These are phyloP conservation scores for Trichoderma asperellum DNA, from an alignment of 2,329 filamentous ascomycete genomes.

Conservation along the genomic window DNA sequence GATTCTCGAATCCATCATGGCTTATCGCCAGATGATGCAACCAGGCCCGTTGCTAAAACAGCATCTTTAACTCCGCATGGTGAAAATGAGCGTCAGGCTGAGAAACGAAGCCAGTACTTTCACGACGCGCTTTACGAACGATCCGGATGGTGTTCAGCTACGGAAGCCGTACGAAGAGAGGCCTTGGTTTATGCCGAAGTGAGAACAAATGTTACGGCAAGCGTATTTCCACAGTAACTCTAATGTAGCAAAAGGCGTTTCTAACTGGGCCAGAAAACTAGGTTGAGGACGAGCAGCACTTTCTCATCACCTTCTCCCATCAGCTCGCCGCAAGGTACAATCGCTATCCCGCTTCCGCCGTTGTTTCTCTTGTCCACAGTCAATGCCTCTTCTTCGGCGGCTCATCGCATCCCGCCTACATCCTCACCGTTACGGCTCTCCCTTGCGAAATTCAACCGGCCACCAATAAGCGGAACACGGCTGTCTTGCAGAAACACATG, in stretches of 20 bases:
- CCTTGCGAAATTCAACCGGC: slow-evolving; percentile 69
- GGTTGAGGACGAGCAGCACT: slow-evolving; percentile 74
- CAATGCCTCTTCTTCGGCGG: slow-evolving; percentile 75
- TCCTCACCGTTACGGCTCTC: slow-evolving; percentile 73
- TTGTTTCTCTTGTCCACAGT: slow-evolving; percentile 76
- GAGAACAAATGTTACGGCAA: slow-evolving; percentile 42
- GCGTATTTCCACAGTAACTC: background rate
- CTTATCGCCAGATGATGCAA: background rate
- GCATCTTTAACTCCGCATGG: slow-evolving; percentile 30
- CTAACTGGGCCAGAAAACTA: slow-evolving; percentile 39
- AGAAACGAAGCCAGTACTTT: slow-evolving; percentile 44
- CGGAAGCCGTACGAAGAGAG: slow-evolving; percentile 55
- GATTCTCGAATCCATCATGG: slow-evolving; percentile 28
- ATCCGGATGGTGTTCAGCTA: slow-evolving; percentile 33
- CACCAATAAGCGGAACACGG: slow-evolving; percentile 80
- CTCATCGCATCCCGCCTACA: slow-evolving; percentile 78
- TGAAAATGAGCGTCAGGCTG: slow-evolving; percentile 17
- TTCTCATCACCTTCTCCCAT: slow-evolving; percentile 74
- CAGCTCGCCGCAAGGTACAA: slow-evolving; percentile 76
- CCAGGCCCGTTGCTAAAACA: background rate
- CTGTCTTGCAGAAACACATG: slow-evolving; percentile 76
- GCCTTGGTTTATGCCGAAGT: slow-evolving; percentile 62
- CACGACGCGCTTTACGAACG: slow-evolving; percentile 48
- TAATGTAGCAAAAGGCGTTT: too few species aligned
- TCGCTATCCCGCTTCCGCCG: slow-evolving; percentile 71